A percentile compares a stretch with the other conserved stretches of the same genome.
These are phyloP conservation scores for Penicillium brasilianum DNA, from an alignment of 2,329 filamentous ascomycete genomes.

Conservation along the genomic window DNA sequence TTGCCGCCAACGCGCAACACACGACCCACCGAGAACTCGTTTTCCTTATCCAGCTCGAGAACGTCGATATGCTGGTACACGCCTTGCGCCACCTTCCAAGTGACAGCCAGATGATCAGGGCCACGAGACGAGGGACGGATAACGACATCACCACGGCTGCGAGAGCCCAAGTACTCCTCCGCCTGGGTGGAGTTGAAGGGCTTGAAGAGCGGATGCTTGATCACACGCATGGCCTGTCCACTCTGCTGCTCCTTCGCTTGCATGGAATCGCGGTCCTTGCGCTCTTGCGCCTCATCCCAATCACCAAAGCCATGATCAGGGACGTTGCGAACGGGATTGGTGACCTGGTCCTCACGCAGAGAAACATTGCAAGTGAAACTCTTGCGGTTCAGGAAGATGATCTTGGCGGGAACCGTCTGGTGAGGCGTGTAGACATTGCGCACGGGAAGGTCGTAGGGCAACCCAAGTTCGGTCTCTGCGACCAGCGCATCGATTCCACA, in stretches of 20 bases:
- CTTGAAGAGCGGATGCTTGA: constrained; percentile 96
- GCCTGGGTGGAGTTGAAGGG: constrained; percentile 91
- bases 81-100: constrained; percentile 95
- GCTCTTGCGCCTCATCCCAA: constrained; percentile 86
- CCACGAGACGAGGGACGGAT: constrained; percentile 96
- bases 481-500: constrained; percentile 92
- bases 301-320: constrained; percentile 76
- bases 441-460: constrained; percentile 69
- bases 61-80: constrained; percentile 99
- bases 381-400: constrained; percentile 85
- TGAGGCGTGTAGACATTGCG: constrained; percentile 76
- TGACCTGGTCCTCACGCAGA: constrained; percentile 79
- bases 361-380: constrained; percentile 83
- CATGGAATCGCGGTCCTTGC: constrained; percentile 78
- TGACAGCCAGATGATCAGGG: constrained; percentile 91
- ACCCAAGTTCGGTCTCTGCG: constrained; percentile 79
- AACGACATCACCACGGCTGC: constrained; percentile 85
- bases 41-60: constrained; percentile 94
- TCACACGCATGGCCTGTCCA: constrained; percentile 87
- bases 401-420: constrained; percentile 86
- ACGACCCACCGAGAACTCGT: constrained; percentile 90
- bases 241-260: constrained; percentile 85
- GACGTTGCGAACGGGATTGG: constrained; percentile 70
- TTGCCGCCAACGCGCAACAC: constrained; percentile 84
- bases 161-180: constrained; percentile 88